phyloP scores from a whole-genome alignment of 2,329 filamentous ascomycete species.

The Colletotrichum simmondsii region DNA sequence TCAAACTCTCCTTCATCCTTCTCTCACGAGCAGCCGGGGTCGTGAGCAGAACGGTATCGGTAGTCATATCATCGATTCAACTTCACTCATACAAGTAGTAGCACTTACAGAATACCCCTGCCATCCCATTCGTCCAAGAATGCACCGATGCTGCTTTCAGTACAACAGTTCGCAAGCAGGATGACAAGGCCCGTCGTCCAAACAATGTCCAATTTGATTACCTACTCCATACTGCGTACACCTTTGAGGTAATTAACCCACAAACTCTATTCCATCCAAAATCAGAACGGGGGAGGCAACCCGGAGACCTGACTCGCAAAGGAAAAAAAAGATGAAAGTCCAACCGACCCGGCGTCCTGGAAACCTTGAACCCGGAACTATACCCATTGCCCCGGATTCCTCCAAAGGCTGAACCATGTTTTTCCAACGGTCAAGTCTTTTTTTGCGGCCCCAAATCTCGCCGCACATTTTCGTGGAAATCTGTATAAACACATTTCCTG shows the following conservation, averaged over 20 bases:
- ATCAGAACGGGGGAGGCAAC: too few species aligned
- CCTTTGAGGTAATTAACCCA: too few species aligned
- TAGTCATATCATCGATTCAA: background rate
- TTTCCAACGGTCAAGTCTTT: background rate
- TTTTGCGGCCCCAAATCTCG: too few species aligned
- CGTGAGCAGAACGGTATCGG: background rate
- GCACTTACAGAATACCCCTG: too few species aligned
- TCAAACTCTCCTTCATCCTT: background rate
- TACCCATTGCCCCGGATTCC: background rate
- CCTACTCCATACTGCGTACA: too few species aligned
- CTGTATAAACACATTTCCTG: background rate
- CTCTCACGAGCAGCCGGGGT: background rate
- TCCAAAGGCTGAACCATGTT: background rate
- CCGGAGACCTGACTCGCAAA: conserved; percentile 4
- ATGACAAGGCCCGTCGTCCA: too few species aligned
- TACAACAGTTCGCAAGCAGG: too few species aligned
- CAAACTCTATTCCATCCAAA: too few species aligned
- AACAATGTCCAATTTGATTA: too few species aligned
- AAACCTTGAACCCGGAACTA: background rate
- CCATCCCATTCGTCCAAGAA: too few species aligned
- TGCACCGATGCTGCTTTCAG: too few species aligned
- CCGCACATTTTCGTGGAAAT: background rate
- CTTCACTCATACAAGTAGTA: too few species aligned
- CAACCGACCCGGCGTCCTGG: background rate
- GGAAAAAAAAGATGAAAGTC: background rate